Evolutionary conservation across 148 eudicot genomes (phyloP).

Genomic region (Rhododendron ferrugineum): DNA sequence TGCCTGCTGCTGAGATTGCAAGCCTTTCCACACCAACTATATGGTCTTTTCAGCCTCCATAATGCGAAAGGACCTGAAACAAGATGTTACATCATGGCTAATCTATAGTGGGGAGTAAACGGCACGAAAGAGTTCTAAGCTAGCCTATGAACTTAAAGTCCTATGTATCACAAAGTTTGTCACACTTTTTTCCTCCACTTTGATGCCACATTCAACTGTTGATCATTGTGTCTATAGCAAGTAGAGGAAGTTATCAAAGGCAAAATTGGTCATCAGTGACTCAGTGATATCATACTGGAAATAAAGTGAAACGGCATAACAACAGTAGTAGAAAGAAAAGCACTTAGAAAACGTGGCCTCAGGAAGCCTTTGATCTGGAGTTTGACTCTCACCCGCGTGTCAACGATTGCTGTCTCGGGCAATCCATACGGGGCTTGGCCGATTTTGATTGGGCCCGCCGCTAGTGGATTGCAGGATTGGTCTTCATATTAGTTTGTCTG

Average conservation of each 20-base stretch:
- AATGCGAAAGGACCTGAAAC: background rate
- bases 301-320: background rate
- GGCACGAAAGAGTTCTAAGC: background rate
- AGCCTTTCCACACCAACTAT: conserved; percentile 8
- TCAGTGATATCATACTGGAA: background rate
- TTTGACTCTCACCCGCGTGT: background rate
- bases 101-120: background rate
- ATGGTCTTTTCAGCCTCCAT: conserved; percentile 4
- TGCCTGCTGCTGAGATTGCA: background rate
- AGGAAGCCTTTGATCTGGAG: background rate
- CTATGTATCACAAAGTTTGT: background rate
- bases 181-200: background rate
- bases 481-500: background rate
- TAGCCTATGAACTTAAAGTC: background rate
- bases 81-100: conserved; percentile 3
- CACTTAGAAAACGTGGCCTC: background rate
- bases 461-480: background rate
- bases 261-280: background rate
- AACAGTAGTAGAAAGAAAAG: background rate
- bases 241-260: background rate
- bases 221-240: background rate
- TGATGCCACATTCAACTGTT: background rate
- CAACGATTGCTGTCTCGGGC: background rate
- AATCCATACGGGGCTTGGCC: background rate
- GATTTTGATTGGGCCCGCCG: background rate